phyloP scores from a whole-genome alignment of 495 filamentous ascomycete species.

The Parachaetomium inaequale region DNA sequence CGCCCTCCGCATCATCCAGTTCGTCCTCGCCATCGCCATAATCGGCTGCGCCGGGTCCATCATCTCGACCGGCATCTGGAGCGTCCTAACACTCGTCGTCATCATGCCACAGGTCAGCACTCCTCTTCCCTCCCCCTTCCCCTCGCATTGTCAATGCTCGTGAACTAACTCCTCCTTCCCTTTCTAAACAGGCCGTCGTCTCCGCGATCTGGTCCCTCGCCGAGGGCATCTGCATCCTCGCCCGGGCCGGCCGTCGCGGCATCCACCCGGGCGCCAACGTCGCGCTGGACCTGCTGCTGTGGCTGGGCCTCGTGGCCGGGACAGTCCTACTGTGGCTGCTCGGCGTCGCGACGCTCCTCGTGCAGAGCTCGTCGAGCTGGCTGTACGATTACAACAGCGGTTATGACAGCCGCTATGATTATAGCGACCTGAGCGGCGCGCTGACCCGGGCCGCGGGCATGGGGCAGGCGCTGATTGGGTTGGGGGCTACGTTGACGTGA shows the following conservation, averaged over 20 bases:
- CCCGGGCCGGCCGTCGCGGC: slow-evolving; percentile 15
- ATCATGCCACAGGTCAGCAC: not conserved
- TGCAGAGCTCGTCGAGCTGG: not conserved
- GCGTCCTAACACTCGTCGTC: not conserved
- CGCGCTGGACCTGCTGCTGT: slow-evolving; percentile 20
- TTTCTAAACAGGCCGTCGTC: slow-evolving; percentile 4
- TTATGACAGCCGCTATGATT: not conserved
- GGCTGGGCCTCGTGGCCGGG: slow-evolving; percentile 10
- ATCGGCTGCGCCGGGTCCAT: slow-evolving; percentile 8
- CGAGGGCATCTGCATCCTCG: slow-evolving; percentile 19
- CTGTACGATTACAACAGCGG: not conserved
- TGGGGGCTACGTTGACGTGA: slow-evolving; percentile 5
- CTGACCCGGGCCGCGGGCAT: not conserved
- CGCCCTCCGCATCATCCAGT: slow-evolving; percentile 12
- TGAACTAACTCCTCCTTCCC: not conserved
- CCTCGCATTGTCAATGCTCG: not conserved
- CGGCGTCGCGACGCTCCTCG: not conserved
- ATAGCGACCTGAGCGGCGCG: no score
- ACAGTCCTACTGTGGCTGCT: not conserved
- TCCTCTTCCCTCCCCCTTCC: not conserved
- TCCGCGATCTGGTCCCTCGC: slow-evolving; percentile 9
- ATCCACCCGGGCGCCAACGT: slow-evolving; percentile 23
- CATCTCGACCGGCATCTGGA: not conserved
- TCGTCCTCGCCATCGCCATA: slow-evolving; percentile 13
- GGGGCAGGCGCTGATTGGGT: slow-evolving; percentile 8